Base-by-base conservation (phyloP, 257 asterid species). In the Solanum bulbocastanum region DNA sequence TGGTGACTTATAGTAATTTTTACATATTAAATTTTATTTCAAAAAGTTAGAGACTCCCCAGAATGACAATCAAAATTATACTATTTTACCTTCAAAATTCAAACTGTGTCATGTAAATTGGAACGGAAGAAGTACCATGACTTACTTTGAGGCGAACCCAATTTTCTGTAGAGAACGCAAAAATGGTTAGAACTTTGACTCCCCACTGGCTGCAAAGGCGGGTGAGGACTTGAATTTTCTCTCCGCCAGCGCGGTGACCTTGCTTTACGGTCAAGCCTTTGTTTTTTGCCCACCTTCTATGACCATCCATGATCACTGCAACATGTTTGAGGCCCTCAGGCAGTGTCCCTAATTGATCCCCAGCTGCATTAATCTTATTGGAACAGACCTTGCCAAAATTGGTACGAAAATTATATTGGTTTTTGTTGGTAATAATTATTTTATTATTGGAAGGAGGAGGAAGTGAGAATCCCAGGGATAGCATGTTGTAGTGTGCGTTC, bases 271-370 rank as follows among this genome's bases (percentile, higher is more conserved):
- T 56, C 66, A 56, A 56, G 66, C 66, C 66, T 7, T 44, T 14
- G 3, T 56, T 32, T 83, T 4, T 49, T 1, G 91, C 91, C 91
- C 91, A 91, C n/a, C 89, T 87, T 62, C 89, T 68, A 62, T 90
- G 75, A 13, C 92, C 90, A 30, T 90, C 92, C 76, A 89, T 62
- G 20, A 91, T 91, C 6, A 91, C 18, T 20, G 66, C 66, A 56
- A 56, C 66, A 56, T 56, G 66, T 20, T 56, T 56, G 25, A 56
- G 66, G n/a, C 66, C 25, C 66, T 56, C 66, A 56, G 66, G 66
- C 25, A 56, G 66, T 56, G 25, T 56, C 12, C 20, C 25, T 56
- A 56, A 56, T 56, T 56, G 66, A 56, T 56, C 66, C 66, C 12
- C 66, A 56, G n/a, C 66, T 56, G 66, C 66, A 56, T 20, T 56